These are phyloP conservation scores for Backusella psychrophila DNA, from an alignment of 192 early-diverging fungal species.

Conservation along the genomic window DNA sequence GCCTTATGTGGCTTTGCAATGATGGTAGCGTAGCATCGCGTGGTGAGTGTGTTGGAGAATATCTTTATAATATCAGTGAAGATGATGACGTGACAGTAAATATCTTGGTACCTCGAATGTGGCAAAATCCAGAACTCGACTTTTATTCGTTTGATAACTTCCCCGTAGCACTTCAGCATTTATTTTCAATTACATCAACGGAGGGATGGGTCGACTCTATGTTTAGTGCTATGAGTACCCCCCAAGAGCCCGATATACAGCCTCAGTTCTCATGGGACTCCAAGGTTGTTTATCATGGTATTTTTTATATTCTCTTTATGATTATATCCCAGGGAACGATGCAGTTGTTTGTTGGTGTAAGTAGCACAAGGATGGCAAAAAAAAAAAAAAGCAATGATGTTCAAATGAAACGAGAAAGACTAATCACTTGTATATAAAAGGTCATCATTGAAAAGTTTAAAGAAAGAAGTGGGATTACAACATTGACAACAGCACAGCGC, in stretches of 20 bases:
- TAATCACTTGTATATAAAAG: conserved; percentile 30
- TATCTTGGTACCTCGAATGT: conserved; percentile 44
- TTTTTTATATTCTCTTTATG: conserved; percentile 34
- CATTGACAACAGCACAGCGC: conserved; percentile 49
- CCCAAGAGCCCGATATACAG: conserved; percentile 22
- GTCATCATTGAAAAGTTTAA: conserved; percentile 59
- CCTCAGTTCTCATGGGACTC: conserved; percentile 27
- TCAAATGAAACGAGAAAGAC: background rate
- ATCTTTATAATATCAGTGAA: background rate
- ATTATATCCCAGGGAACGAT: conserved; percentile 34
- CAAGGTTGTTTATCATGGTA: conserved; percentile 16
- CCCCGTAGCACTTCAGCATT: conserved; percentile 39
- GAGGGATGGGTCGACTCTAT: conserved; percentile 51
- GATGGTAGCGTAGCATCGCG: conserved; percentile 12
- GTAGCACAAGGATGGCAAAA: background rate
- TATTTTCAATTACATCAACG: conserved; percentile 52
- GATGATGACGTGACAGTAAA: conserved; percentile 13
- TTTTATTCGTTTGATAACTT: conserved; percentile 55
- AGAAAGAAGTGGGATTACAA: conserved; percentile 49
- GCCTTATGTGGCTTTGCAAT: conserved; percentile 48
- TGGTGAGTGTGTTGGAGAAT: conserved; percentile 42
- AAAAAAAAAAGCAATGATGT: background rate
- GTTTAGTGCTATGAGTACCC: conserved; percentile 38
- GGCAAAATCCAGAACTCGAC: conserved; percentile 47
- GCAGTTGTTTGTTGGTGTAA: conserved; percentile 37